Conservation (phyloP, 192 early-diverging fungal genomes). For the Coemansia sp. region DNA sequence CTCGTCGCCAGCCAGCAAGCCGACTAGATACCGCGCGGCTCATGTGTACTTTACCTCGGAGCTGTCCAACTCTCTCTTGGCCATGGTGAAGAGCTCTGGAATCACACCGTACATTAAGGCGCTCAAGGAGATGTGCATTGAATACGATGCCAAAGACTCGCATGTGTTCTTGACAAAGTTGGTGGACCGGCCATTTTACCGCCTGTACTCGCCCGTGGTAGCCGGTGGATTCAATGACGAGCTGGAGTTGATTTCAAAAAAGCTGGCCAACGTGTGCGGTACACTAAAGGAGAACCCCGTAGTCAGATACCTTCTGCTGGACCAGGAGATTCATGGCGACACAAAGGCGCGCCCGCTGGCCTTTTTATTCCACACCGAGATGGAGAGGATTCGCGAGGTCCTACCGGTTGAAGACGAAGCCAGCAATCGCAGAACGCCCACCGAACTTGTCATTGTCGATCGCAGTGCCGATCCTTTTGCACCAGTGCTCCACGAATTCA, state of each 20-base stretch:
- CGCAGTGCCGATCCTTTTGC: constrained; percentile 87
- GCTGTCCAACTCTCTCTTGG: constrained; percentile 43
- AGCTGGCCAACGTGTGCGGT: constrained; percentile 85
- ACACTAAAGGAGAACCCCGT: constrained; percentile 89
- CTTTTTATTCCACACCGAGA: constrained; percentile 75
- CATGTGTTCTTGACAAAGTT: constrained; percentile 46
- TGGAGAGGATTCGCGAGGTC: constrained; percentile 78
- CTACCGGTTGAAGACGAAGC: constrained; percentile 50
- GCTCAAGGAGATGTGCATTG: constrained; percentile 56
- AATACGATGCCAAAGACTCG: constrained; percentile 43
- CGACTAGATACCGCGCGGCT: constrained; percentile 40
- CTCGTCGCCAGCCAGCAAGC: constrained; percentile 1
- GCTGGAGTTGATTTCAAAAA: constrained; percentile 54
- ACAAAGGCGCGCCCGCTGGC: constrained; percentile 80
- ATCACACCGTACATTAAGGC: constrained; percentile 43
- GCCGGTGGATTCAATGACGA: constrained; percentile 40
- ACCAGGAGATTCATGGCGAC: constrained; percentile 60
- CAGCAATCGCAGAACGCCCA: constrained; percentile 51
- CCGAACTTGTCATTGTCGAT: constrained; percentile 87
- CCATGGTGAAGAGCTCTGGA: constrained; percentile 32
- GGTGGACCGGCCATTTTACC: constrained; percentile 47
- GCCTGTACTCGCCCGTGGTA: constrained; percentile 54
- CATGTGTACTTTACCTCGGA: constrained; percentile 56
- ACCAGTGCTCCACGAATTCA: constrained; percentile 97
- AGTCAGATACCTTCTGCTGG: constrained; percentile 88